A percentile compares a stretch with the other conserved stretches of the same genome.
phyloP scores from a whole-genome alignment of 108 stramenopile genomes.

The Cylindrotheca closterium region DNA sequence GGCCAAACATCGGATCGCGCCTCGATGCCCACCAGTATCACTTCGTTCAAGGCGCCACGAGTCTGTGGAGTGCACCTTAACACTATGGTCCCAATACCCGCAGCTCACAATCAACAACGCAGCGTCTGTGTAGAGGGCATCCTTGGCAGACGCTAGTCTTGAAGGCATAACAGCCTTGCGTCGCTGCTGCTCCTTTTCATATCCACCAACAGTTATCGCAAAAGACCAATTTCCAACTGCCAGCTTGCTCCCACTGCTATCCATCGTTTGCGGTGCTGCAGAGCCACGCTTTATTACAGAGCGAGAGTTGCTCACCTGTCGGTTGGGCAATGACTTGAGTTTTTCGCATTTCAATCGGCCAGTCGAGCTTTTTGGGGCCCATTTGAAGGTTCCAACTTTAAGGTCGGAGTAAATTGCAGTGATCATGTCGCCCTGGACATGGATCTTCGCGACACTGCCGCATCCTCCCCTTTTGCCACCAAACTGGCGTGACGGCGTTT shows the following conservation, averaged over 20 bases:
- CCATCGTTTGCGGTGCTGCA: constrained; percentile 27
- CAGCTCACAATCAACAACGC: constrained; percentile 61
- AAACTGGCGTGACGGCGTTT: constrained; percentile 76
- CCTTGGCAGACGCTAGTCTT: constrained; percentile 27
- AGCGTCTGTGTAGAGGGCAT: constrained; percentile 49
- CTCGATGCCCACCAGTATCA: constrained; percentile 66
- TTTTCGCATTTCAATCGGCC: constrained; percentile 58
- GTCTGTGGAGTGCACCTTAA: constrained; percentile 75
- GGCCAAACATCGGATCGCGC: constrained; percentile 64
- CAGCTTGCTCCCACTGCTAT: constrained; percentile 10
- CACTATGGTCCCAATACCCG: constrained; percentile 71
- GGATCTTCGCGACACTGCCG: constrained; percentile 60
- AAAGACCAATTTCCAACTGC: constrained; percentile 61
- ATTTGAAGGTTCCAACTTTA: constrained; percentile 71
- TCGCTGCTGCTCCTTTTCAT: constrained; percentile 40
- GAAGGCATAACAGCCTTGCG: constrained; percentile 24
- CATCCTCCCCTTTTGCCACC: constrained; percentile 45
- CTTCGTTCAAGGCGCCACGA: constrained; percentile 42
- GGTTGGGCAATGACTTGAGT: constrained; percentile 42
- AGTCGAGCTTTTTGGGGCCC: constrained; percentile 30
- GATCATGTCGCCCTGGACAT: constrained; percentile 46
- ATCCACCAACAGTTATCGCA: constrained; percentile 60
- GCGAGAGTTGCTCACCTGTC: constrained; percentile 31
- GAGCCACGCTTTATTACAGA: constrained; percentile 45
- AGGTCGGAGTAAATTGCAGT: constrained; percentile 70